A percentile compares a stretch with the other conserved stretches of the same genome.
These are phyloP conservation scores for Phytophthora boehmeriae DNA, from an alignment of 352 stramenopile species.

Conservation along the genomic window DNA sequence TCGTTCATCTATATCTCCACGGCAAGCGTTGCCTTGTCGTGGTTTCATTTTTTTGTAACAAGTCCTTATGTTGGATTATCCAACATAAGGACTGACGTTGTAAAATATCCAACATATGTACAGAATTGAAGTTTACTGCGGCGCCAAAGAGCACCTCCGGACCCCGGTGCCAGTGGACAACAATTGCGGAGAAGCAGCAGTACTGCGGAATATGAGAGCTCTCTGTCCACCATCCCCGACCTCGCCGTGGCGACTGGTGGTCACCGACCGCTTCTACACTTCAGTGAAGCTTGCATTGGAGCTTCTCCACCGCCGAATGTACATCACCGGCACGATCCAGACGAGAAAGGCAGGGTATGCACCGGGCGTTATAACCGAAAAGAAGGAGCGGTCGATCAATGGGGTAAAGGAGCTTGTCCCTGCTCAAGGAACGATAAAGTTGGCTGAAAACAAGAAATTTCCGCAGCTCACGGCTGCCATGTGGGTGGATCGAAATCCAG, in stretches of 20 bases:
- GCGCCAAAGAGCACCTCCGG: slow-evolving; percentile 4
- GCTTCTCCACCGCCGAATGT: not conserved
- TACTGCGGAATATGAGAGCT: slow-evolving; percentile 9
- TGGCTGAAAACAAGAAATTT: slow-evolving; percentile 11
- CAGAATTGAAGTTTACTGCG: slow-evolving; percentile 16
- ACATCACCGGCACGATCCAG: not conserved
- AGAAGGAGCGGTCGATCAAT: slow-evolving; percentile 1
- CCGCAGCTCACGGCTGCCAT: slow-evolving; percentile 1
- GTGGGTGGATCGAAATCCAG: slow-evolving; percentile 14
- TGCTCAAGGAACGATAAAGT: slow-evolving; percentile 3
- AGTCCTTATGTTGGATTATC: slow-evolving; percentile 4
- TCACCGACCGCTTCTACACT: slow-evolving; percentile 10
- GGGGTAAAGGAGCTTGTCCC: slow-evolving; percentile 1
- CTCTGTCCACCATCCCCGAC: not conserved
- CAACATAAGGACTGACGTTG: not conserved
- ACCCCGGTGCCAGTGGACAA: slow-evolving; percentile 10
- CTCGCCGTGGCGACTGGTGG: slow-evolving; percentile 8
- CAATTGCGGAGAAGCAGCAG: slow-evolving; percentile 11
- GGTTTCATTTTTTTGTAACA: not conserved
- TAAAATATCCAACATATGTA: slow-evolving; percentile 2
- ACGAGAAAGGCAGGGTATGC: not conserved
- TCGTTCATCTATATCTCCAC: not conserved
- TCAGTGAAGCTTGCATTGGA: slow-evolving; percentile 6
- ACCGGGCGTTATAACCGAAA: not conserved
- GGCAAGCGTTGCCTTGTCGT: not conserved